These are phyloP conservation scores for Pseudonectria foliicola DNA, from an alignment of 2,329 filamentous ascomycete species.

Conservation along the genomic window DNA sequence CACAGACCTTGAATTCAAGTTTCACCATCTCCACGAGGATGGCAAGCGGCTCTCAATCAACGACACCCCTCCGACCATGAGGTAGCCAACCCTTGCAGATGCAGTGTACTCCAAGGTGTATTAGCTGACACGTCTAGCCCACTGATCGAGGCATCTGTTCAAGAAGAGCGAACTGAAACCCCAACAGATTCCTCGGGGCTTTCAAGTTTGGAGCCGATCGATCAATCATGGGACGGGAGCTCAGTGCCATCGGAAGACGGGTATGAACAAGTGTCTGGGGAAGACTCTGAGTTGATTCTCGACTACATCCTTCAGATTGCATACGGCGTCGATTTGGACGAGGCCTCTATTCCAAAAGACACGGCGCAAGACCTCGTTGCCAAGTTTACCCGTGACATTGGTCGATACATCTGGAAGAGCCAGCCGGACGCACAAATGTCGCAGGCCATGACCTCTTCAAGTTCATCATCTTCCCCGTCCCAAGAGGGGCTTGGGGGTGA, in stretches of 20 bases:
- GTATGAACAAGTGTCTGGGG: slow-evolving; percentile 25
- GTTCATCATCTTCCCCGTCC: slow-evolving; percentile 24
- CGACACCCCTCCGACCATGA: slow-evolving; percentile 7
- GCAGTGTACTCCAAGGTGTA: background rate
- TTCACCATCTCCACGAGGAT: slow-evolving; percentile 11
- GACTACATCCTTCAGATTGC: slow-evolving; percentile 30
- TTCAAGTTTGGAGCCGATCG: slow-evolving; percentile 1
- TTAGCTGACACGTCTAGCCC: slow-evolving; percentile 9
- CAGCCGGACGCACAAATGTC: slow-evolving; percentile 22
- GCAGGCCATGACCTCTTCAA: slow-evolving; percentile 25
- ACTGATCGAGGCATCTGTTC: slow-evolving; percentile 11
- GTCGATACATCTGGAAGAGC: slow-evolving; percentile 26
- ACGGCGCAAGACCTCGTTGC: slow-evolving; percentile 25
- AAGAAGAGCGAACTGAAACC: slow-evolving; percentile 13
- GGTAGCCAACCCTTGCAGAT: slow-evolving; percentile 3
- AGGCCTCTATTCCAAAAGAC: slow-evolving; percentile 21
- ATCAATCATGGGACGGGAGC: slow-evolving; percentile 12
- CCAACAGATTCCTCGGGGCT: slow-evolving; percentile 10
- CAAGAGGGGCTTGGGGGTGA: slow-evolving; percentile 18
- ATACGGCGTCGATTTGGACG: slow-evolving; percentile 31
- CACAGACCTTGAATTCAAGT: slow-evolving; percentile 20
- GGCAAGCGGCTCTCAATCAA: slow-evolving; percentile 1
- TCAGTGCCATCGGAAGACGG: slow-evolving; percentile 23
- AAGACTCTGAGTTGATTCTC: slow-evolving; percentile 29
- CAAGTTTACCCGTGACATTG: slow-evolving; percentile 28